phyloP scores from a whole-genome alignment of 768 basidiomycete genomes.

The Russula compacta region DNA sequence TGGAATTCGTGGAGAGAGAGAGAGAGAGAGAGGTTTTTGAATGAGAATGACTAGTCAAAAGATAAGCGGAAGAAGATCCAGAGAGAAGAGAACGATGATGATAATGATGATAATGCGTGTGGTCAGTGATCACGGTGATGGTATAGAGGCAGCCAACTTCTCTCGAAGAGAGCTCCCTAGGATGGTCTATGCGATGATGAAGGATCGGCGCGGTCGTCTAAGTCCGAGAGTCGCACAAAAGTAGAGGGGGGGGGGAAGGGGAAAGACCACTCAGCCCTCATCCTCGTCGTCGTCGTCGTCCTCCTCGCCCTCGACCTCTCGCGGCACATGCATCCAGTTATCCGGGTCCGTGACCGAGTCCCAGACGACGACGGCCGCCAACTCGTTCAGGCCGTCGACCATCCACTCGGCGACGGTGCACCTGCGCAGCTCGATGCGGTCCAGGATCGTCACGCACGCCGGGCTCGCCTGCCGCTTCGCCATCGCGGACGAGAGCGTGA shows the following conservation, averaged over 20 bases:
- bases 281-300: background rate
- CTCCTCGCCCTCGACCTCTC: constrained; percentile 1
- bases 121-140: too few relatives aligned
- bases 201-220: too few relatives aligned
- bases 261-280: background rate
- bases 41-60: too few relatives aligned
- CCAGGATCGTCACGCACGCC: constrained; percentile 11
- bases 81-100: too few relatives aligned
- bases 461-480: constrained; percentile 10
- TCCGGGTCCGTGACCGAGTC: constrained; percentile 12
- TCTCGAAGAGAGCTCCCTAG: too few relatives aligned
- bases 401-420: constrained; percentile 9
- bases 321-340: constrained; percentile 10
- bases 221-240: background rate
- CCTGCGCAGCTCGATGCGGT: constrained; percentile 11
- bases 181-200: too few relatives aligned
- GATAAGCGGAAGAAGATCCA: too few relatives aligned
- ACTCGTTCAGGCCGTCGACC: constrained; percentile 7
- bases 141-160: too few relatives aligned
- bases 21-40: too few relatives aligned
- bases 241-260: background rate
- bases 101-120: too few relatives aligned
- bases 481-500: background rate
- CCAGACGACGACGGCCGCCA: constrained; percentile 12
- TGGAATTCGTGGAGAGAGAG: background rate